phyloP scores from a whole-genome alignment of 495 filamentous ascomycete species.

The Neurospora intermedia region DNA sequence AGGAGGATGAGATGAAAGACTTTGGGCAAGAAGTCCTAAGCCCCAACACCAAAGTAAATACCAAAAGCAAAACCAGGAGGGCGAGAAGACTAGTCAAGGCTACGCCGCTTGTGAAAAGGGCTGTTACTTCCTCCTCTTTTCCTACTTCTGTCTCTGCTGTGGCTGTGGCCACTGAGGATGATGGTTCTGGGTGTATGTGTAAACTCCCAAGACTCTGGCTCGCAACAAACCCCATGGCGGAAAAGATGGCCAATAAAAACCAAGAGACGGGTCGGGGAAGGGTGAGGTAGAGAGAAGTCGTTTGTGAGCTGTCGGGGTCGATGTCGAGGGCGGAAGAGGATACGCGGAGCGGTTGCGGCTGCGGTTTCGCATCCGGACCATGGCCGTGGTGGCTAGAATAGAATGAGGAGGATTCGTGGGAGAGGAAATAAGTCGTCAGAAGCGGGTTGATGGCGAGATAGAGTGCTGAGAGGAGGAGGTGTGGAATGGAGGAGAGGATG shows the following conservation, averaged over 20 bases:
- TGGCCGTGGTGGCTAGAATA: conserved; percentile 1
- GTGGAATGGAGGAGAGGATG: conserved; percentile 26
- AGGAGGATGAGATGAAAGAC: conserved; percentile 5
- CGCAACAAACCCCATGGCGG: conserved; percentile 25
- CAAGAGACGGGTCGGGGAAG: conserved; percentile 29
- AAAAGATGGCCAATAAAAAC: conserved; percentile 26
- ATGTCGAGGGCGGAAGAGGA: conserved; percentile 20
- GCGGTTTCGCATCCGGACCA: neutral
- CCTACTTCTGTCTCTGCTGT: neutral
- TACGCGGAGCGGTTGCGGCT: conserved; percentile 24
- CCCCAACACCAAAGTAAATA: conserved; percentile 22
- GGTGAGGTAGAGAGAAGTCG: conserved; percentile 28
- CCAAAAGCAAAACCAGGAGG: conserved; percentile 19
- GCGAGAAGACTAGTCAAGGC: conserved; percentile 25
- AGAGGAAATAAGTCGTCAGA: conserved; percentile 29
- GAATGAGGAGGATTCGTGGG: conserved; percentile 33
- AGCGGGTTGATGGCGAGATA: conserved; percentile 32
- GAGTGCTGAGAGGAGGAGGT: conserved; percentile 29
- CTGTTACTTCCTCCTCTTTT: neutral
- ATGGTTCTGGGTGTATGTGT: neutral
- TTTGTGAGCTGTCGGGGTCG: conserved; percentile 23
- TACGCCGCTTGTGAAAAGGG: conserved; percentile 23
- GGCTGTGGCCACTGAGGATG: neutral
- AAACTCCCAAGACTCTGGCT: conserved; percentile 23
- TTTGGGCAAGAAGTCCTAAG: conserved; percentile 13